Evolutionary conservation across 2,329 filamentous ascomycete species (phyloP).

Genomic region (Sporothrix pseudoabietina): DNA sequence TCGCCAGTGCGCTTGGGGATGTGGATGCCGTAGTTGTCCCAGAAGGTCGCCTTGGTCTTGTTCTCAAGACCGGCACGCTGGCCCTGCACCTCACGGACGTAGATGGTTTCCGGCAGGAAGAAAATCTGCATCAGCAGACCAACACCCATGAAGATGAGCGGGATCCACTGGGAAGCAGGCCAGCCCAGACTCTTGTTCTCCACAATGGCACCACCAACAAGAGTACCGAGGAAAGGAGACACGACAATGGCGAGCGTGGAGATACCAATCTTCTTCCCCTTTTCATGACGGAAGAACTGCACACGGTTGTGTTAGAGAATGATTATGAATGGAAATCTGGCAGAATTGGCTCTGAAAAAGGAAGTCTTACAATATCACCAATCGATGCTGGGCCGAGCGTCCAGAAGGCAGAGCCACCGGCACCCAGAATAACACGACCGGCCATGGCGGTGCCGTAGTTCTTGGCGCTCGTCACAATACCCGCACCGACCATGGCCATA

Average conservation of each 20-base stretch:
- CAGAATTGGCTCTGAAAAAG: background rate
- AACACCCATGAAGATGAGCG: slow-evolving; percentile 23
- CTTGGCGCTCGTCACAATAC: slow-evolving; percentile 22
- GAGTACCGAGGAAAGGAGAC: slow-evolving; percentile 16
- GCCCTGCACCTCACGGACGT: slow-evolving; percentile 19
- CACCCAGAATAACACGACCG: slow-evolving; percentile 21
- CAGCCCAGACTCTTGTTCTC: slow-evolving; percentile 18
- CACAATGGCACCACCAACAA: slow-evolving; percentile 20
- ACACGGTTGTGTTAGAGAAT: background rate
- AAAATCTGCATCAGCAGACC: slow-evolving; percentile 24
- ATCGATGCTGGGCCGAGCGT: slow-evolving; percentile 22
- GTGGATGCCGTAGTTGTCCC: slow-evolving; percentile 23
- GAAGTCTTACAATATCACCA: slow-evolving; percentile 16
- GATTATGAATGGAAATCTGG: too few relatives aligned
- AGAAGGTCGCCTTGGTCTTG: slow-evolving; percentile 19
- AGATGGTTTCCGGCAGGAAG: slow-evolving; percentile 23
- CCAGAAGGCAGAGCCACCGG: slow-evolving; percentile 20
- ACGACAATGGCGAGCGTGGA: slow-evolving; percentile 25
- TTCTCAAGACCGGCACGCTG: background rate
- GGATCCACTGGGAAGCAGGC: slow-evolving; percentile 24
- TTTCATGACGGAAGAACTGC: slow-evolving; percentile 18
- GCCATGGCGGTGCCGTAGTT: slow-evolving; percentile 19
- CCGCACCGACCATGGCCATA: slow-evolving; percentile 24
- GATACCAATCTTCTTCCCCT: slow-evolving; percentile 24
- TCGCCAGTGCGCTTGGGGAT: slow-evolving; percentile 17